Evolutionary conservation across 805 yeast species (phyloP), one percentile per base, ranked within the genome.

Genomic region (Candida railenensis): DNA sequence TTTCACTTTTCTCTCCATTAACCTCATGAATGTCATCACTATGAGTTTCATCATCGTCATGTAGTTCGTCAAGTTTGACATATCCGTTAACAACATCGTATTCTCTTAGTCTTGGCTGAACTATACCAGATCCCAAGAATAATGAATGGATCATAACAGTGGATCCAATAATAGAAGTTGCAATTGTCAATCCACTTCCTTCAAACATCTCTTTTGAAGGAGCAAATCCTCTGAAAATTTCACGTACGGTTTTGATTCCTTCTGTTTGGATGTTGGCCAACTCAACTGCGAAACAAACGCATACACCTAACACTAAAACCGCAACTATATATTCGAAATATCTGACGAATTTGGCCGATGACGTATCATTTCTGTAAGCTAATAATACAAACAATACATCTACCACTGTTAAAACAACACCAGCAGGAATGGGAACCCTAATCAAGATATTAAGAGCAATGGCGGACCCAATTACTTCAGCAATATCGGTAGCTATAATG

Each of bases 391-490:
- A 57, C 33, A 75, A 54, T 25, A 76, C 78, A 53, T 76, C 81
- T 3, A 61, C 66, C 12, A 74, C 63, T 19, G 81, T 74, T 41
- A 76, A 57, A 4, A 54, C 68, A 20, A 74, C 76, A 37, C 80
- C 81, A 1, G 78, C 81, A n/a, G 77, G 74, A 32, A 75, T 56
- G 1, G 81, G 80, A 12, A 75, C 59, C 43, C 62, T 65, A 40
- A 74, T 43, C 47, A 76, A 62, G 37, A 76, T 73, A 52, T 76
- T 76, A 51, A 76, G 60, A 0, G 81, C 80, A 47, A 75, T 67
- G 12, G 80, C 79, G n/a, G 76, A 66, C 46, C 81, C 81, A 46
- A 76, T 74, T 33, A 76, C 81, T 54, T 76, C 81, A 8, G 81
- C 80, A n/a, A 75, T 63, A 58, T 76, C 81, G 3, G 81, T 76